A percentile compares a stretch with the other conserved stretches of the same genome.
Evolutionary conservation across 2,329 filamentous ascomycete species (phyloP).

Genomic region (Acephala macrosclerotiorum): DNA sequence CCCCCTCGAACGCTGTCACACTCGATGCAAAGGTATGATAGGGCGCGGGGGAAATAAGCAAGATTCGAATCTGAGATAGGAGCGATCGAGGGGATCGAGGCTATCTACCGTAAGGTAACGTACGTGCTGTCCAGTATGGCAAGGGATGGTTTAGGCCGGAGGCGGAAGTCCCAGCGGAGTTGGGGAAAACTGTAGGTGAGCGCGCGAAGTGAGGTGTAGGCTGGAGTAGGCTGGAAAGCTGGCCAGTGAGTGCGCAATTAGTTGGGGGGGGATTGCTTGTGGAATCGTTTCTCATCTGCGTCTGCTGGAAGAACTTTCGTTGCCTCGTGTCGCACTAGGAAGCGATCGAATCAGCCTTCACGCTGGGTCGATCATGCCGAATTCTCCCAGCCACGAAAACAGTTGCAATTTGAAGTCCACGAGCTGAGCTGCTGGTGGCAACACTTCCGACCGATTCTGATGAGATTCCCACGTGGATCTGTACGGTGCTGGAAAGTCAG

Average conservation of each 20-base stretch:
- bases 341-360: conserved; percentile 20
- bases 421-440: neutral
- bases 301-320: neutral
- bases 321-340: neutral
- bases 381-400: conserved; percentile 23
- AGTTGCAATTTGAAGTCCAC: conserved; percentile 15
- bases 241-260: neutral
- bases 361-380: conserved; percentile 6
- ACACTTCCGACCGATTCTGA: neutral
- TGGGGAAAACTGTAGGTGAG: neutral
- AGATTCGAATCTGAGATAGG: conserved; percentile 12
- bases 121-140: neutral
- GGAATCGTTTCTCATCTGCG: neutral
- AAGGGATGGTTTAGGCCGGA: conserved; percentile 6
- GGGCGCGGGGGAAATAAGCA: conserved; percentile 29
- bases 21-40: conserved; percentile 25
- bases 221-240: neutral
- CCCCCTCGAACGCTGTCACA: conserved; percentile 29
- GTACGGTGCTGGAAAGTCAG: too few species aligned
- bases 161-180: conserved; percentile 2
- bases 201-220: neutral
- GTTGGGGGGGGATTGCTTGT: conserved; percentile 4
- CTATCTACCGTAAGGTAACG: neutral
- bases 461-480: neutral
- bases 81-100: neutral